Conservation (phyloP, 345 rosid species). For the Eucalyptus sp. region DNA sequence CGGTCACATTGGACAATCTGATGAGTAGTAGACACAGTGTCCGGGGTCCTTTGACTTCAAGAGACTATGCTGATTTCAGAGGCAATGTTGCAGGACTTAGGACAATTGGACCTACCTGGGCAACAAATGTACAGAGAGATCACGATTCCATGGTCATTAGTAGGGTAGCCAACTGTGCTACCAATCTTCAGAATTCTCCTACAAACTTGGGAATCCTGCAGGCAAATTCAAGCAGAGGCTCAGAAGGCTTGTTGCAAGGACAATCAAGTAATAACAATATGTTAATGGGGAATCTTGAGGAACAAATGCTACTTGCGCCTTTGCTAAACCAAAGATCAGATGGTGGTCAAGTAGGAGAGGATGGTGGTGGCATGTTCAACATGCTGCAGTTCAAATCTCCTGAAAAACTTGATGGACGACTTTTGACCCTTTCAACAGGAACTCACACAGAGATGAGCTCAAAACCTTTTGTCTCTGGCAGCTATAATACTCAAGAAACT, state of each 20-base stretch:
- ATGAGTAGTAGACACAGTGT: background rate
- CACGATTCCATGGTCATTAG: background rate
- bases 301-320: background rate
- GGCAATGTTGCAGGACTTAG: background rate
- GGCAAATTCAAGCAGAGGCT: background rate
- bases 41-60: background rate
- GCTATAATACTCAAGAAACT: background rate
- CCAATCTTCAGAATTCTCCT: background rate
- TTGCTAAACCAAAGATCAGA: background rate
- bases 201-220: background rate
- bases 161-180: background rate
- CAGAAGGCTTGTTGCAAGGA: background rate
- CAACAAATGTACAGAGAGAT: background rate
- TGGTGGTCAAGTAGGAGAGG: background rate
- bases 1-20: background rate
- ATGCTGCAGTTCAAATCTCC: background rate
- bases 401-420: conserved; percentile 6
- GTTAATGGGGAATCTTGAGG: background rate
- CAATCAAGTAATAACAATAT: background rate
- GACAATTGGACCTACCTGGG: background rate
- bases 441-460: background rate
- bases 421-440: conserved; percentile 7
- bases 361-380: background rate
- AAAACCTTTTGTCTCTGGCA: background rate
- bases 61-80: background rate